These are phyloP conservation scores for Lachancea quebecensis DNA, from an alignment of 805 yeast species.

Conservation along the genomic window DNA sequence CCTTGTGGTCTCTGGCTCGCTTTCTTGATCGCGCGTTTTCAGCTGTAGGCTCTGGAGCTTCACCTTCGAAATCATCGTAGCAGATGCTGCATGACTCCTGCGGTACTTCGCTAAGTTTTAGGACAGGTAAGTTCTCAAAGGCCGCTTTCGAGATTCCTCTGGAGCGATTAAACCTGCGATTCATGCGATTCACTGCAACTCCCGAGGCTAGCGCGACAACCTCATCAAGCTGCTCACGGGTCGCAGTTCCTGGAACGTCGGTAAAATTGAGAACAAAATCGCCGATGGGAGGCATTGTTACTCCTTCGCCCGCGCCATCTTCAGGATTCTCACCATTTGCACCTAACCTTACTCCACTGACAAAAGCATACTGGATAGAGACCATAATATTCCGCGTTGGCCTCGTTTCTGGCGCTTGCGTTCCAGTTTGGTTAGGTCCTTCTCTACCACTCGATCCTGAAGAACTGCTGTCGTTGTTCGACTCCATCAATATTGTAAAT, in stretches of 20 bases:
- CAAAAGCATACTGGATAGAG: constrained; percentile 26
- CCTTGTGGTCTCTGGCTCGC: constrained; percentile 1
- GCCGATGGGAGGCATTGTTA: constrained; percentile 29
- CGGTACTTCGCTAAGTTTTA: constrained; percentile 28
- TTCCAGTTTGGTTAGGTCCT: background rate
- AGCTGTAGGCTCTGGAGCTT: background rate
- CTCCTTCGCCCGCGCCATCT: constrained; percentile 2
- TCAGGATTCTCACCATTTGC: background rate
- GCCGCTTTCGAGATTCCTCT: constrained; percentile 48
- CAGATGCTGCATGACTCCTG: constrained; percentile 54
- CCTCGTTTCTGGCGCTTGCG: background rate
- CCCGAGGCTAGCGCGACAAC: constrained; percentile 62
- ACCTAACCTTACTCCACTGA: constrained; percentile 9
- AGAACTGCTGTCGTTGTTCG: background rate
- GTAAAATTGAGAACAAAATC: constrained; percentile 60
- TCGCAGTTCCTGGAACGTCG: constrained; percentile 52
- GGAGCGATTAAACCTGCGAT: constrained; percentile 41
- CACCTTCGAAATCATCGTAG: constrained; percentile 43
- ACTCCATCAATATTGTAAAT: background rate
- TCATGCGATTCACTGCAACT: constrained; percentile 58
- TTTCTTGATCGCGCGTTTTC: constrained; percentile 6
- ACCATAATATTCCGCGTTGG: constrained; percentile 26
- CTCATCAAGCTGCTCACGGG: constrained; percentile 54
- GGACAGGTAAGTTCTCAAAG: constrained; percentile 45
- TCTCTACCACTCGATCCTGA: background rate